Conservation (phyloP, 768 basidiomycete genomes). For the Suillus subalutaceus region DNA sequence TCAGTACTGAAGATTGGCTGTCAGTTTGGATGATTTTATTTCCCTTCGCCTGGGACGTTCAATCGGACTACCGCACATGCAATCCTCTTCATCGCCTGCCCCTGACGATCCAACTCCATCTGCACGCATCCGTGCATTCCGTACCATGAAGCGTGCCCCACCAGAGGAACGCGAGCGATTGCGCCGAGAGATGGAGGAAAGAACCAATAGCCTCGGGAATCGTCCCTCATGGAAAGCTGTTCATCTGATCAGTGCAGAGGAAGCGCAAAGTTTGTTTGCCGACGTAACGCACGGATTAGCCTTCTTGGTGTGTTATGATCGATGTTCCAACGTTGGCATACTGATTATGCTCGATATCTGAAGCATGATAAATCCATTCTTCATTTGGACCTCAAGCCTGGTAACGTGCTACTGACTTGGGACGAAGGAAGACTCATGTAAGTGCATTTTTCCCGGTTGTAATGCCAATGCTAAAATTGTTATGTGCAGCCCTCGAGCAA, state of each 20-base stretch:
- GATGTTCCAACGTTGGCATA: neutral
- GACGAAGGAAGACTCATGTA: constrained; percentile 85
- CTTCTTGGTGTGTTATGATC: constrained; percentile 65
- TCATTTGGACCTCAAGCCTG: constrained; percentile 93
- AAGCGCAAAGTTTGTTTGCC: constrained; percentile 76
- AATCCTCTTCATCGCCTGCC: constrained; percentile 34
- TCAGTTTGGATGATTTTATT: constrained; percentile 82
- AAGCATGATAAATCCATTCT: constrained; percentile 85
- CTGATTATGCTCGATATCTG: constrained; percentile 15
- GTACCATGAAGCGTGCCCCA: constrained; percentile 64
- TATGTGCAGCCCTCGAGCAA: constrained; percentile 74
- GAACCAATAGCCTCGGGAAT: constrained; percentile 23
- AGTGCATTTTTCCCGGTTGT: constrained; percentile 25
- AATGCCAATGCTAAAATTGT: neutral
- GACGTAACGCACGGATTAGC: constrained; percentile 87
- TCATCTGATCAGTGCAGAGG: constrained; percentile 83
- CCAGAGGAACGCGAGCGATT: constrained; percentile 67
- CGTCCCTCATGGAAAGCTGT: constrained; percentile 66
- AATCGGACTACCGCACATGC: constrained; percentile 45
- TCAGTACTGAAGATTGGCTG: neutral
- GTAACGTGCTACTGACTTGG: constrained; percentile 91
- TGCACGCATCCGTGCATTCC: constrained; percentile 76
- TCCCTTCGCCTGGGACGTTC: constrained; percentile 73
- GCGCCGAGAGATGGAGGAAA: constrained; percentile 51
- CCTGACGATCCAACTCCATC: constrained; percentile 57